Percentiles rank a stretch among this genome's conserved stretches.
Evolutionary conservation across 768 basidiomycete species (phyloP).

Genomic region (Tulasnella sp.): DNA sequence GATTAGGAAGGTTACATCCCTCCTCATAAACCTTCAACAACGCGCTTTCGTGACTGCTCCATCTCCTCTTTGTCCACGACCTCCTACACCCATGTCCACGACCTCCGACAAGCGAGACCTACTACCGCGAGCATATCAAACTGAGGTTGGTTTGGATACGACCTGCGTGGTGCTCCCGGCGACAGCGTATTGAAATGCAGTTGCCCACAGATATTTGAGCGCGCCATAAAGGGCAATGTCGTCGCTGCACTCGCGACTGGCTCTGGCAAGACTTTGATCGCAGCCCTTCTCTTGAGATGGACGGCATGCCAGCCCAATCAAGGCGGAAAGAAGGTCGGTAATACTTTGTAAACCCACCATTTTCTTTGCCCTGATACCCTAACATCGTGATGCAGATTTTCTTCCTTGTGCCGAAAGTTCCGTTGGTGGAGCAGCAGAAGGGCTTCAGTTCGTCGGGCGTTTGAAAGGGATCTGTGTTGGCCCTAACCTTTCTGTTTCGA

Average conservation of each 20-base stretch:
- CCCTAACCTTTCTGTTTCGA: background rate
- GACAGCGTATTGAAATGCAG: conserved; percentile 43
- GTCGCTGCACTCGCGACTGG: conserved; percentile 58
- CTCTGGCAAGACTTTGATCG: conserved; percentile 53
- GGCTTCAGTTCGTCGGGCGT: conserved; percentile 49
- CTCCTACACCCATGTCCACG: background rate
- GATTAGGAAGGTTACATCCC: background rate
- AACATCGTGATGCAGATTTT: conserved; percentile 39
- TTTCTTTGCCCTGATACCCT: background rate
- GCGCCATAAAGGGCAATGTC: conserved; percentile 50
- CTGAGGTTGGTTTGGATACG: background rate
- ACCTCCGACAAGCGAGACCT: background rate
- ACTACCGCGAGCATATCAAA: background rate
- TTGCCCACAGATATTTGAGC: conserved; percentile 45
- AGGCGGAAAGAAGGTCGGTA: conserved; percentile 50
- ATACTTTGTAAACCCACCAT: background rate
- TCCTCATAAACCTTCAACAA: background rate
- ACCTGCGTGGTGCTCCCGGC: conserved; percentile 44
- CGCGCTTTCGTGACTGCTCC: background rate
- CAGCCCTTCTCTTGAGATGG: conserved; percentile 69
- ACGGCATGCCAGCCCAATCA: conserved; percentile 45
- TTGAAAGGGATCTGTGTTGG: background rate
- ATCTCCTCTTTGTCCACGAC: background rate
- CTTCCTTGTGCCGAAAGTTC: conserved; percentile 81
- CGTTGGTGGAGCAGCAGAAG: conserved; percentile 79